Evolutionary conservation across 2,329 filamentous ascomycete species (phyloP), one percentile per base, ranked within the genome.

Genomic region (Domatiomyces catenatus): DNA sequence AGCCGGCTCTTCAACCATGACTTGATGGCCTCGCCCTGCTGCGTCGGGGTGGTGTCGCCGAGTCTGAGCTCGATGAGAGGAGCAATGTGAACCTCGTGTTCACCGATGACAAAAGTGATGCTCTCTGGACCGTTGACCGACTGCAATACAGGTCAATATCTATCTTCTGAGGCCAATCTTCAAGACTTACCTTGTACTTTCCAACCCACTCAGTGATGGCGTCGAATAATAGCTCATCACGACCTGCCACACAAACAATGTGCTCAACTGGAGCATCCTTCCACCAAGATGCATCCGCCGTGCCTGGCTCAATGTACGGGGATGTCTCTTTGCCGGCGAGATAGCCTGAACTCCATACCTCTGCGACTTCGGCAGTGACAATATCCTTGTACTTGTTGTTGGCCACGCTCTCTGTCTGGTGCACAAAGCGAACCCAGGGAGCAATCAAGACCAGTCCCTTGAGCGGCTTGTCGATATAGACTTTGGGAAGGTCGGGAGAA

Each of bases 371-470:
- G 1, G 36, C 17, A 24, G 36, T 45, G 18, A 57, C 53, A 36
- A 60, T 48, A 44, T 60, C 58, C 43, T 53, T 56, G 48, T 53
- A 42, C 3, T 28, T 24, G 42, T 55, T 55, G 18, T 45, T 47
- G 8, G 46, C 28, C 12, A 50, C 50, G 36, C 53, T 56, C 1
- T 50, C 50, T 45, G 51, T 57, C 15, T 54, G 47, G 0, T 65
- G 67, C n/a, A 68, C 65, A 53, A 81, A 73, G 1, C 69, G 69
- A 1, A 71, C 67, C 79, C 79, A 83, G 0, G 79, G 79, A 0
- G 71, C 74, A 50, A 82, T 71, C 5, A 80, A 66, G 6, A 80
- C 59, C 0, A 71, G 69, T 2, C 70, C 76, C 1, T 69, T 69
- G 15, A 81, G 50, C 6, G 32, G 48, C 44, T 52, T 54, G 5